Evolutionary conservation across 2,329 filamentous ascomycete genomes (phyloP), one percentile per base, ranked within the genome.

Genomic region (Neocucurbitaria cava): DNA sequence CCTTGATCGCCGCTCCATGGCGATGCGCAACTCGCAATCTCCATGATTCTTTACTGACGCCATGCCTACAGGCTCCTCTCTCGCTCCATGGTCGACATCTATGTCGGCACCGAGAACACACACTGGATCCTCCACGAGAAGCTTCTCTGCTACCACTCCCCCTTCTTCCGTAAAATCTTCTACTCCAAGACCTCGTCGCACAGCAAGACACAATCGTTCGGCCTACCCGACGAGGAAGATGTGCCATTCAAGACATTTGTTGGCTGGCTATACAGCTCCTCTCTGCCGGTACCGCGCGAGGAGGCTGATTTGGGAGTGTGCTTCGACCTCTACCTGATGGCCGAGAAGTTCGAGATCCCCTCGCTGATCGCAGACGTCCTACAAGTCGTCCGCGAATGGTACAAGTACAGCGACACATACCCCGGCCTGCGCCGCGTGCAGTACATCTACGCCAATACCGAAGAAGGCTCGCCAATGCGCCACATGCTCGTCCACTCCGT

Each of bases 91-190:
- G 82, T 84, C 52, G 81, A 84, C 72, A 79, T 85, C 70, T 84
- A 84, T 68, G 80, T 85, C 68, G 82, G 82, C 49, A 59, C 76
- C 6, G 79, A 82, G 31, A 82, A 82, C 73, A 83, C 81, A 1
- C 80, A 82, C 70, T 85, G 81, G 81, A 77, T 80, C 51, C 75
- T 85, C 3, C 82, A 84, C 76, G 81, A 85, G 65, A 83, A 83
- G 61, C 81, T 85, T 7, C 79, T 85, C 41, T 83, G 81, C 76
- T 68, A 83, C 64, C 78, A 82, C 70, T 83, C 80, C 30, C 77
- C 78, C 43, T 83, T 82, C 76, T 84, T 85, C 78, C 75, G 78
- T 64, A 76, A 78, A 49, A 78, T 80, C 71, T 83, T 85, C 76
- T 79, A 81, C 69, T 62, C 58, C 51, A 76, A 77, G 46, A 52